phyloP scores from a whole-genome alignment of 768 basidiomycete species.

The Trichaptum fuscoviolaceum region DNA sequence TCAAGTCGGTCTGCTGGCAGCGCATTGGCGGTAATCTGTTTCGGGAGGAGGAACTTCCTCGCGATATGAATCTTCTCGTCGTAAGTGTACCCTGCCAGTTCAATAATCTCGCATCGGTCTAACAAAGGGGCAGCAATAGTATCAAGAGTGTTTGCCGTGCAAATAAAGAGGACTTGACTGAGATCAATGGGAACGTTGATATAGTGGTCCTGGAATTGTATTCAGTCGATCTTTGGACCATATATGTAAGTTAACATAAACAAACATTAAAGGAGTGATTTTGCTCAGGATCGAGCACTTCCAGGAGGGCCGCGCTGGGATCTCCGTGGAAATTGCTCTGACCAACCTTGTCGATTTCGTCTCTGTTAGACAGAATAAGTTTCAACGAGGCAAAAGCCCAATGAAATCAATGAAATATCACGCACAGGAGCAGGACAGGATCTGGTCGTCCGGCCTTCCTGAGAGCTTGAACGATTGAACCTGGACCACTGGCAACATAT shows the following conservation, averaged over 20 bases:
- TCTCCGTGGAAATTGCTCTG: slow-evolving; percentile 89
- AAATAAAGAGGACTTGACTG: slow-evolving; percentile 86
- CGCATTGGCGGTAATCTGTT: slow-evolving; percentile 78
- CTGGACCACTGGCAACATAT: slow-evolving; percentile 87
- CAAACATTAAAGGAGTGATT: slow-evolving; percentile 75
- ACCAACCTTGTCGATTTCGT: slow-evolving; percentile 91
- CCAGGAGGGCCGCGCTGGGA: slow-evolving; percentile 83
- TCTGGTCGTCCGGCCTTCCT: slow-evolving; percentile 78
- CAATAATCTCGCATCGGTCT: slow-evolving; percentile 86
- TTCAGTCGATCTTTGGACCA: neutral
- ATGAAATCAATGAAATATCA: neutral
- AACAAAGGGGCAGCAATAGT: slow-evolving; percentile 84
- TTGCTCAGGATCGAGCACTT: slow-evolving; percentile 93
- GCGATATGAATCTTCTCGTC: slow-evolving; percentile 92
- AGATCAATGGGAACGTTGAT: slow-evolving; percentile 86
- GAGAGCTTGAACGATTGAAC: slow-evolving; percentile 80
- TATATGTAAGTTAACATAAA: slow-evolving; percentile 6
- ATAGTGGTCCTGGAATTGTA: slow-evolving; percentile 70
- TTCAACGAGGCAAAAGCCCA: neutral
- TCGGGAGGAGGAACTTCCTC: slow-evolving; percentile 80
- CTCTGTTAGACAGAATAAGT: slow-evolving; percentile 27
- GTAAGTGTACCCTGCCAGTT: slow-evolving; percentile 80
- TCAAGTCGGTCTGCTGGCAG: slow-evolving; percentile 54
- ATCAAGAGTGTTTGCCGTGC: slow-evolving; percentile 86
- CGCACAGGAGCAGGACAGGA: slow-evolving; percentile 68